Evolutionary conservation across 139 green algal species (phyloP).

Genomic region (Tetratostichococcus sp.): DNA sequence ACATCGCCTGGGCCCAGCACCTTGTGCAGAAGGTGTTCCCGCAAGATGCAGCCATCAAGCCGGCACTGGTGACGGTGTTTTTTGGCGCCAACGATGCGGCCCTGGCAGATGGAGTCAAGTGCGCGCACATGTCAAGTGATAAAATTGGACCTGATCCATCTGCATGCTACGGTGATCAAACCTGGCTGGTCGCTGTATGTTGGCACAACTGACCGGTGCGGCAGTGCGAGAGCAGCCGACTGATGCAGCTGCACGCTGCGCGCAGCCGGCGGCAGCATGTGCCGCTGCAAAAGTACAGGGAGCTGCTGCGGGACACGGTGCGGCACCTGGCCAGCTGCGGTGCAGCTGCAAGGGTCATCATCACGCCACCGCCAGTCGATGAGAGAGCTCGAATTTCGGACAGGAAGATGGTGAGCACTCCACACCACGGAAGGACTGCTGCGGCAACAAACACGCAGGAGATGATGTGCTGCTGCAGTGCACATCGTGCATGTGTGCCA

Average conservation of each 20-base stretch:
- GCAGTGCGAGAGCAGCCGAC: too few relatives aligned
- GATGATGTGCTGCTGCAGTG: background rate
- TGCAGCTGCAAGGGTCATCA: constrained; percentile 50
- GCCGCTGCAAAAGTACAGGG: constrained; percentile 63
- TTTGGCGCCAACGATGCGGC: constrained; percentile 93
- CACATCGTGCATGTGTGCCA: too few relatives aligned
- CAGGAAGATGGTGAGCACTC: background rate
- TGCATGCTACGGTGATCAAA: too few relatives aligned
- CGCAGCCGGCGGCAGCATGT: constrained; percentile 79
- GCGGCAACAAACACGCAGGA: too few relatives aligned
- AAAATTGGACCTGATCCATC: too few relatives aligned
- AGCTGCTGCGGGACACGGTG: constrained; percentile 65
- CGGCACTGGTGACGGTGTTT: constrained; percentile 67
- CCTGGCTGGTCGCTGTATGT: too few relatives aligned
- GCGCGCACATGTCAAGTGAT: background rate
- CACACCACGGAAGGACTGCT: background rate
- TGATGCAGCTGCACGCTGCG: too few relatives aligned
- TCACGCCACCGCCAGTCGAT: constrained; percentile 71
- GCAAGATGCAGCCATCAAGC: background rate
- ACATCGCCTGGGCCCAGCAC: constrained; percentile 73
- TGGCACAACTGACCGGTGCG: too few relatives aligned
- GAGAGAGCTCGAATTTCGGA: constrained; percentile 43
- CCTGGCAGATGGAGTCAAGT: constrained; percentile 51
- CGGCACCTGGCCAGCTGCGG: constrained; percentile 13
- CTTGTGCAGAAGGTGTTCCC: constrained; percentile 58